Base-by-base conservation (phyloP, 73 alveolate species). In the Effrenium voratum region DNA sequence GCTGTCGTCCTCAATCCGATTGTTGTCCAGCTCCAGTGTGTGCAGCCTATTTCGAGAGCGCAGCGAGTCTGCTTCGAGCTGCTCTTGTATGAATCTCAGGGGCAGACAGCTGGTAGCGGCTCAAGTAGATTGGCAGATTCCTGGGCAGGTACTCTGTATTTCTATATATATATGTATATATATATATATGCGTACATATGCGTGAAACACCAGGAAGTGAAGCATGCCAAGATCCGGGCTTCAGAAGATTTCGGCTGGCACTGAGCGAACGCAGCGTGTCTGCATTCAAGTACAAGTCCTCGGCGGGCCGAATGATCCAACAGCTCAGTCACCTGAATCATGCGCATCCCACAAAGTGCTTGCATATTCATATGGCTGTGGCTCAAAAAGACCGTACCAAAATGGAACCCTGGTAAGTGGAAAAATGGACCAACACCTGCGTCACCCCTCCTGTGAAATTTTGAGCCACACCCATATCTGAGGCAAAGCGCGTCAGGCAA, bases 21-120 rank as follows among this genome's bases (percentile, higher is more conserved):
- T 92, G 92, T 92, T 72, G 81, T 92, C 98, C 26, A 92, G 98
- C 80, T 72, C 91, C 82, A 92, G 38, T 4, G 98, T 92, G 82
- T 92, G 98, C 36, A 92, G 87, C 97, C 97, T 90, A 5, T 13
- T 2, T 15, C 13, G 82, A 22, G 38, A 16, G 40, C 28, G 46
- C 94, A 28, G 12, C 36, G 26, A 16, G 5, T 8, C 12, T 15
- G 41, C 36, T 6, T 24, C 87, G 2, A 24, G 38, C 19, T 24
- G 10, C 1, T 40, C 57, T 19, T 8, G 28, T 19, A 22, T 13
- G 22, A 63, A 5, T 40, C 46, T 22, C 44, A 70, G 26, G 3
- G 30, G 47, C 30, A 16, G 46, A 57, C 97, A 63, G 43, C 68
- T 90, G 85, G 34, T 68, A 90, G 66, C 97, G 87, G n/a, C 88